phyloP scores from a whole-genome alignment of 2,329 filamentous ascomycete genomes.

The Fusarium stilboides region DNA sequence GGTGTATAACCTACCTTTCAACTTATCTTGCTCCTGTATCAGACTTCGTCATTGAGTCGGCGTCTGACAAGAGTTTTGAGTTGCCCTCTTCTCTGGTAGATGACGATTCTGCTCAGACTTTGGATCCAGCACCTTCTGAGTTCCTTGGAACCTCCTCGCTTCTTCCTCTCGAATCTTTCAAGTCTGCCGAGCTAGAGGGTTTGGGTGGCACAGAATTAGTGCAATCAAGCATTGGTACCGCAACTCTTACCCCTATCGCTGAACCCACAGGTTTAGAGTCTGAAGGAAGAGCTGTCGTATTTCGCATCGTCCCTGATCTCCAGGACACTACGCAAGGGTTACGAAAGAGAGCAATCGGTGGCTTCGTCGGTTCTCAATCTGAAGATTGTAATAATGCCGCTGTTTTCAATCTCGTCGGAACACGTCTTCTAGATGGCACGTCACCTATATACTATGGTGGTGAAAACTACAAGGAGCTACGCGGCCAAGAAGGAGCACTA shows the following conservation, averaged over 20 bases:
- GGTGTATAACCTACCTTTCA: constrained; percentile 12
- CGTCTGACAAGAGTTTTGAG: neutral
- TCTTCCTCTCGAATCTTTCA: neutral
- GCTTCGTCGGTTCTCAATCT: neutral
- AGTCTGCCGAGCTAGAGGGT: no score
- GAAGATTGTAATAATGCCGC: neutral
- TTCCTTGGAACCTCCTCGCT: neutral
- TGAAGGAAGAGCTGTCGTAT: neutral
- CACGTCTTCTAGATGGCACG: neutral
- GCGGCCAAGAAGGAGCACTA: neutral
- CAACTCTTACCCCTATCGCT: neutral
- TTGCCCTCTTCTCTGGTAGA: neutral
- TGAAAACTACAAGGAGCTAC: constrained; percentile 3
- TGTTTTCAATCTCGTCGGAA: neutral
- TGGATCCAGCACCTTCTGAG: neutral
- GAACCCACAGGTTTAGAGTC: neutral
- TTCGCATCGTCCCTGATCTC: neutral
- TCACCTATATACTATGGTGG: neutral
- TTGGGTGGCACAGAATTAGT: neutral
- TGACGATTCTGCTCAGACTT: neutral
- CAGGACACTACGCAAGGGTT: neutral
- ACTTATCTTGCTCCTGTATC: constrained; percentile 2
- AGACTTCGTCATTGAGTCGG: no score
- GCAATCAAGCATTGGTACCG: neutral
- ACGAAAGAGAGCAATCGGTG: neutral